A percentile compares a stretch with the other conserved stretches of the same genome.
These are phyloP conservation scores for Penstemon barbatus DNA, from an alignment of 257 asterid genomes.

Conservation along the genomic window DNA sequence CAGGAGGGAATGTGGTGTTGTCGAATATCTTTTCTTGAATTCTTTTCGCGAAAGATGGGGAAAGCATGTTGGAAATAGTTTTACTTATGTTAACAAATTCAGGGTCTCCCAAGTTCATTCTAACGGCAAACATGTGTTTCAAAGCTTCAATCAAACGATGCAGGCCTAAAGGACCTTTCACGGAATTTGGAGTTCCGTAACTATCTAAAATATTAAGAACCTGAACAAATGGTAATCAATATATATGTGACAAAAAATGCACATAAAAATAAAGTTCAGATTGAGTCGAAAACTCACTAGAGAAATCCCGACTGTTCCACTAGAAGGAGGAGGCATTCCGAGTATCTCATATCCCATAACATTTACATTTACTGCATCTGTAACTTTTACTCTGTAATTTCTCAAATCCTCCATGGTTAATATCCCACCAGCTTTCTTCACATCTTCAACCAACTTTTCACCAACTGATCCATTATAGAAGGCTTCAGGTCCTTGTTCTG, in stretches of 20 bases:
- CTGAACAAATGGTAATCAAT: conserved; percentile 30
- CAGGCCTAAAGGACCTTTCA: conserved; percentile 63
- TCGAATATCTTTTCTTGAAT: conserved; percentile 60
- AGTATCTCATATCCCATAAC: conserved; percentile 72
- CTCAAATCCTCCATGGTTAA: conserved; percentile 80
- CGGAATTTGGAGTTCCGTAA: conserved; percentile 49
- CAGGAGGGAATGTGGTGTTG: conserved; percentile 91
- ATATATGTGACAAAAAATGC: too few species aligned
- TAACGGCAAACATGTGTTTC: conserved; percentile 79
- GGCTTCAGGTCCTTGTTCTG: conserved; percentile 73
- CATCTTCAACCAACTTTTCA: conserved; percentile 59
- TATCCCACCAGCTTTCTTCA: conserved; percentile 74
- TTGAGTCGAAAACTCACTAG: conserved; percentile 44
- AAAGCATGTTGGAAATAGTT: conserved; percentile 68
- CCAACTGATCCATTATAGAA: conserved; percentile 76
- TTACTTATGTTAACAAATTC: conserved; percentile 48
- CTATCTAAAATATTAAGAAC: conserved; percentile 64
- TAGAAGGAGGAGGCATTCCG: conserved; percentile 98
- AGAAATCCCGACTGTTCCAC: conserved; percentile 82
- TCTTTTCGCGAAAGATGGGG: conserved; percentile 66
- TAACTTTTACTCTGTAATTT: conserved; percentile 54
- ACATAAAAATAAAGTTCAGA: too few species aligned
- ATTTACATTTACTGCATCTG: conserved; percentile 53
- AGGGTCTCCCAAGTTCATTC: conserved; percentile 89
- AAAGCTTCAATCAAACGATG: conserved; percentile 84